Base-by-base conservation (phyloP, 139 green algal genomes). In the Trebouxia sp. region DNA sequence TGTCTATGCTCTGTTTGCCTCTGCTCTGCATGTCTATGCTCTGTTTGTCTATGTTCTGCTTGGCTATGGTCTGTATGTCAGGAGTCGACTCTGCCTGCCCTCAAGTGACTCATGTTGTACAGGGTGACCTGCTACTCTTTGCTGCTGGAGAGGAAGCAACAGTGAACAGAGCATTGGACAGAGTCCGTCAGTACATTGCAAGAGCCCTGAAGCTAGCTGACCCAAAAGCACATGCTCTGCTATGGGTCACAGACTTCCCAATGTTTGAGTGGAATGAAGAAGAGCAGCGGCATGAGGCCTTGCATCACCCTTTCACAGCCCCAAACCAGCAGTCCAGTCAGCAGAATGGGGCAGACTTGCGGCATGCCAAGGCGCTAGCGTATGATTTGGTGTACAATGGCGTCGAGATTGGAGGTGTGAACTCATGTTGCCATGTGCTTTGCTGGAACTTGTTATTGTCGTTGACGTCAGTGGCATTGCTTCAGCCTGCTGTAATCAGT, bases 321-420 rank as follows among this genome's bases (percentile, higher is more conserved):
- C 96, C 96, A 15, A 89, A 95, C 82, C 85, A 87, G 22, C 89
- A 95, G 0, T 91, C 96, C 75, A 30, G 89, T 32, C 76, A 79
- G 41, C 84, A 79, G n/a, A 81, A 83, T 56, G 85, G 45, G 22
- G 84, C 47, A 30, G 83, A 86, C 82, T 69, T 93, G 28, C 35
- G 37, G 1, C 56, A 81, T 5, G 87, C 89, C 1, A 85, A 83
- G 30, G 94, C 94, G 0, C 75, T 91, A 26, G 96, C 97, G 0
- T 99, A 99, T 85, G 97, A 99, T 83, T 83, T 99, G 14, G 97
- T 99, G 32, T 98, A 98, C 90, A 99, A 99, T 78, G 96, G 96
- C 9, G 90, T 97, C 26, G 97, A 99, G 87, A 94, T 98, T 45
- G 96, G 94, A 42, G 82, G 82, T 80, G 41, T 20, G 75, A n/a